Evolutionary conservation across 2,329 filamentous ascomycete species (phyloP), one percentile per base, ranked within the genome.

Genomic region (Ascochyta clinopodiicola): DNA sequence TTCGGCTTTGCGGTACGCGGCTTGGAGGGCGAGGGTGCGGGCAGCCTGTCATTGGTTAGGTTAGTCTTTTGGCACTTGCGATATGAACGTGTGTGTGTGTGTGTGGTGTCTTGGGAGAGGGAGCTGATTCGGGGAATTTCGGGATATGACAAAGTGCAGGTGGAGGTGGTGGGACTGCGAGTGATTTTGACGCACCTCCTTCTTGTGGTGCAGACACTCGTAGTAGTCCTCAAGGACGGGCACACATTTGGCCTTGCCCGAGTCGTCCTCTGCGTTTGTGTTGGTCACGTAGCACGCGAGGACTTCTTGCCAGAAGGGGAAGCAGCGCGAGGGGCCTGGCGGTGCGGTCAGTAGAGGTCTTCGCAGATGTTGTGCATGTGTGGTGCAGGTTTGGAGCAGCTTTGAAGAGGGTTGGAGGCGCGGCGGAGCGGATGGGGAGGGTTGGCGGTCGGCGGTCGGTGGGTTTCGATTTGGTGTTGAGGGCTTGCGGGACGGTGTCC

Each of bases 221-320:
- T 97, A 96, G 82, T 99, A 99, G 77, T 99, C 95, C 77, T 99
- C 95, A 64, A 98, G 83, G 4, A 87, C 85, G 15, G 90, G 88
- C 17, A 84, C 81, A 77, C 96, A 99, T 80, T 96, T 96, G 78
- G 88, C 89, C 82, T 93, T 95, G 67, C 91, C 91, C 15, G 87
- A 86, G 66, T 86, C 83, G 72, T 93, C 89, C 51, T 94, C 90
- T 63, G 89, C 82, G 63, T 84, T 85, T 51, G 92, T 92, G 82
- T 98, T 98, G 75, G 96, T 88, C 59, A 97, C 92, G 78, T 99
- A 99, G 86, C 95, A 99, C 71, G 92, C 92, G 76, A 99, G 90
- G 64, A 98, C 88, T 80, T 99, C 95, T 81, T 99, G 95, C 95
- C 95, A 99, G 86, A 97, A 99, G 75, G 93, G 91, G 83, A 96